A percentile compares a stretch with the other conserved stretches of the same genome.
Conservation (phyloP, 169 alveolate genomes). For the Plasmodium malariae region DNA sequence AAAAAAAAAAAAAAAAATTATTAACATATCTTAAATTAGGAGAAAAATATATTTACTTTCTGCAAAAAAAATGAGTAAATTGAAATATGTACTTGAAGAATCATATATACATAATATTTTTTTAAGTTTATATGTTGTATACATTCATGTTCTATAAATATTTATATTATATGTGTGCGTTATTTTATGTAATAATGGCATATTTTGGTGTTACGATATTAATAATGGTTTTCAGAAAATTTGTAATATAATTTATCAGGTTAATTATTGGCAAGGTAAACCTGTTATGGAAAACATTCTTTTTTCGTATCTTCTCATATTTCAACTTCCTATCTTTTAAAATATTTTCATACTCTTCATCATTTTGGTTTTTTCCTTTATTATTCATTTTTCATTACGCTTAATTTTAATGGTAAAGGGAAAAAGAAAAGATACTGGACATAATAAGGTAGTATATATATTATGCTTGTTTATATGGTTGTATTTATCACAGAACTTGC, state of each 20-base stretch:
- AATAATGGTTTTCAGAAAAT: conserved; percentile 43
- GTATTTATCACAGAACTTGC: too few species aligned
- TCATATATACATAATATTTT: too few species aligned
- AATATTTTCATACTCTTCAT: conserved; percentile 47
- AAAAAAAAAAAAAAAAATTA: conserved; percentile 50
- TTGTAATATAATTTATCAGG: conserved; percentile 22
- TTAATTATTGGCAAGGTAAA: conserved; percentile 37
- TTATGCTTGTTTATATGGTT: too few species aligned
- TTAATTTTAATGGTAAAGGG: conserved; percentile 5
- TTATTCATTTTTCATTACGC: conserved; percentile 54
- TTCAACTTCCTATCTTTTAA: conserved; percentile 59
- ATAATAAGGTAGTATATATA: too few species aligned
- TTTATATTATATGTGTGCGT: background rate
- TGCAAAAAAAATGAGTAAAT: too few species aligned
- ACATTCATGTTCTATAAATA: background rate
- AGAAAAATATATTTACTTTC: too few species aligned
- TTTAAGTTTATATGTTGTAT: too few species aligned
- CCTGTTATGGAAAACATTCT: conserved; percentile 17
- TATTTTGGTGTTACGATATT: conserved; percentile 39
- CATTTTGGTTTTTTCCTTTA: conserved; percentile 27
- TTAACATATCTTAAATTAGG: too few species aligned
- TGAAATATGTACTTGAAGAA: too few species aligned
- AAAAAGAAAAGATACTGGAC: conserved; percentile 7
- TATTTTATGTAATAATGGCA: background rate
- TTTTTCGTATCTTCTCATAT: conserved; percentile 46